phyloP scores from a whole-genome alignment of 2,329 filamentous ascomycete species.

The Colletotrichum lindemuthianum region DNA sequence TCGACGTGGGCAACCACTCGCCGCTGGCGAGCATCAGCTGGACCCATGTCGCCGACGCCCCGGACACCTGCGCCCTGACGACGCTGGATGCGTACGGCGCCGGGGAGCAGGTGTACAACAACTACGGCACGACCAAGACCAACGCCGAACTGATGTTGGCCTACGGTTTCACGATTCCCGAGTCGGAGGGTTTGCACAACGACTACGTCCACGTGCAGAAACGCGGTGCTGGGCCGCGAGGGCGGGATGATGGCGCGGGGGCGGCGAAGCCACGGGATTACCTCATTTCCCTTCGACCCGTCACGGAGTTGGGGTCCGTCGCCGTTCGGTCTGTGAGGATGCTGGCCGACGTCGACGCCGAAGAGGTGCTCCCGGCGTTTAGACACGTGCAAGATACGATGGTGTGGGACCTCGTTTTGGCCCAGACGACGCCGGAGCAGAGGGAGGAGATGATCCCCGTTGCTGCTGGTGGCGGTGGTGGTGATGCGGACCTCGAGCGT shows the following conservation, averaged over 20 bases:
- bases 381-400: slow-evolving; percentile 63
- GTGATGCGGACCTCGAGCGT: slow-evolving; percentile 38
- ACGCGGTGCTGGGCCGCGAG: slow-evolving; percentile 42
- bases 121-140: slow-evolving; percentile 76
- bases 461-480: slow-evolving; percentile 25
- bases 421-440: slow-evolving; percentile 48
- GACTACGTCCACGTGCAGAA: slow-evolving; percentile 69
- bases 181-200: slow-evolving; percentile 61
- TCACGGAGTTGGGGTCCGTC: slow-evolving; percentile 58
- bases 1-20: slow-evolving; percentile 79
- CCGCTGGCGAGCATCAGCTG: slow-evolving; percentile 69
- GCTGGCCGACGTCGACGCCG: slow-evolving; percentile 42
- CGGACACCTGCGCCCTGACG: slow-evolving; percentile 54
- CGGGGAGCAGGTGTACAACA: slow-evolving; percentile 72
- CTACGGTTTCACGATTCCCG: slow-evolving; percentile 69
- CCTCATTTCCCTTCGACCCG: slow-evolving; percentile 62
- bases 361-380: slow-evolving; percentile 51
- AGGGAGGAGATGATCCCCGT: slow-evolving; percentile 42
- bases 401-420: slow-evolving; percentile 59
- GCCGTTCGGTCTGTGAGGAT: slow-evolving; percentile 54
- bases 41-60: slow-evolving; percentile 57
- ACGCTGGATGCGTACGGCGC: slow-evolving; percentile 46
- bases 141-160: slow-evolving; percentile 76
- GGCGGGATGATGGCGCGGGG: slow-evolving; percentile 39
- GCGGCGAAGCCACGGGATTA: slow-evolving; percentile 49